phyloP scores from a whole-genome alignment of 208 protist genomes.

The Leishmania mexicana region DNA sequence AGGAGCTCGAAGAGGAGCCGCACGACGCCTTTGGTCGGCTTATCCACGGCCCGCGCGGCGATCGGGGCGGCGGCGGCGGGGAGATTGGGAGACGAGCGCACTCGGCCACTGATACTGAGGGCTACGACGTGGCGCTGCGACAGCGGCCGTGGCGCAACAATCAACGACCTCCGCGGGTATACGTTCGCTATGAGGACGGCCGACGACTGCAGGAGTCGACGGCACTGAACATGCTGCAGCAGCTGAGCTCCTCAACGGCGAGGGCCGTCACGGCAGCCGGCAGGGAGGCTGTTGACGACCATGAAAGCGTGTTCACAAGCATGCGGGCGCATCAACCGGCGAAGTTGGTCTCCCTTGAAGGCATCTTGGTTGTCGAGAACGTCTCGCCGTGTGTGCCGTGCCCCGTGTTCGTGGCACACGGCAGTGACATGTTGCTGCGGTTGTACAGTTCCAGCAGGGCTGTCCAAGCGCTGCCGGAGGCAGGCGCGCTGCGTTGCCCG shows the following conservation, averaged over 20 bases:
- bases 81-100: neutral
- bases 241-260: slow-evolving; percentile 12
- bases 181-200: slow-evolving; percentile 68
- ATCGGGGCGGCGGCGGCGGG: neutral
- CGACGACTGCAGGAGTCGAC: slow-evolving; percentile 39
- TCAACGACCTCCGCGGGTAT: slow-evolving; percentile 30
- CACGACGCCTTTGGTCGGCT: slow-evolving; percentile 26
- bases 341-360: slow-evolving; percentile 30
- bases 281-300: slow-evolving; percentile 19
- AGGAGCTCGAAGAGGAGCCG: slow-evolving; percentile 31
- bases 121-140: slow-evolving; percentile 48
- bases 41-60: slow-evolving; percentile 8
- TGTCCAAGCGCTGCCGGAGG: slow-evolving; percentile 66
- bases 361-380: slow-evolving; percentile 39
- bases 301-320: neutral
- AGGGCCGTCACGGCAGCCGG: neutral
- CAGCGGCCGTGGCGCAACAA: slow-evolving; percentile 46
- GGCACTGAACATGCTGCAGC: slow-evolving; percentile 25
- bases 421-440: slow-evolving; percentile 71
- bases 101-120: slow-evolving; percentile 5
- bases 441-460: slow-evolving; percentile 61
- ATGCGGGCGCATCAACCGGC: slow-evolving; percentile 21
- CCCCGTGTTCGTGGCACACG: slow-evolving; percentile 46
- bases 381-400: slow-evolving; percentile 47
- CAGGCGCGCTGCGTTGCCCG: slow-evolving; percentile 38